Percentiles rank a stretch among this genome's conserved stretches.
phyloP scores from a whole-genome alignment of 148 eudicot species.

The Chenopodium formosanum region DNA sequence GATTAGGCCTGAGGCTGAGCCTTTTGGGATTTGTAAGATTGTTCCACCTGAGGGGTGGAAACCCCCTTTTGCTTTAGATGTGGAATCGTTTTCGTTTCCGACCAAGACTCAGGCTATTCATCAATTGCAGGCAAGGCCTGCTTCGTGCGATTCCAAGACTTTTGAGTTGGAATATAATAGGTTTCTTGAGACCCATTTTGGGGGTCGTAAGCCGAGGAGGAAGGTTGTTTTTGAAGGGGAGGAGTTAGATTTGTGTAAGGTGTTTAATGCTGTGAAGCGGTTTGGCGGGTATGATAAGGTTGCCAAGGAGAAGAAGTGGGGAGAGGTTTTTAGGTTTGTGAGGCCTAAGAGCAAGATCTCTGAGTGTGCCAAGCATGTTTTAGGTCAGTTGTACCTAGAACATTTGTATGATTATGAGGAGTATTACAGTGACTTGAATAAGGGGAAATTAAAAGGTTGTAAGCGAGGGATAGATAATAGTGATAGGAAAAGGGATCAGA shows the following conservation, averaged over 20 bases:
- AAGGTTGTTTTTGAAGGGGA: slow-evolving; percentile 89
- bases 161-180: slow-evolving; percentile 86
- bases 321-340: slow-evolving; percentile 76
- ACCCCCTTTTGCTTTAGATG: slow-evolving; percentile 80
- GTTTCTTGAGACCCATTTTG: slow-evolving; percentile 73
- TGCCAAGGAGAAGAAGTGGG: slow-evolving; percentile 89
- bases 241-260: slow-evolving; percentile 86
- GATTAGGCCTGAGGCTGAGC: slow-evolving; percentile 90
- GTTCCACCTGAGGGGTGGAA: slow-evolving; percentile 91
- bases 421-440: slow-evolving; percentile 59
- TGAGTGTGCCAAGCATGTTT: slow-evolving; percentile 84
- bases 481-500: slow-evolving; percentile 43
- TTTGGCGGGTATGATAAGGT: slow-evolving; percentile 92
- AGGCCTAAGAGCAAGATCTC: slow-evolving; percentile 61
- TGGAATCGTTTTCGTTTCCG: slow-evolving; percentile 63
- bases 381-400: slow-evolving; percentile 73
- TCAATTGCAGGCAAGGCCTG: slow-evolving; percentile 76
- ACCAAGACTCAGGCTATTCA: slow-evolving; percentile 94
- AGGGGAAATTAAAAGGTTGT: slow-evolving; percentile 42
- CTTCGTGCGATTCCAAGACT: slow-evolving; percentile 87
- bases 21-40: slow-evolving; percentile 89
- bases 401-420: slow-evolving; percentile 87
- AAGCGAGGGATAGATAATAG: slow-evolving; percentile 35
- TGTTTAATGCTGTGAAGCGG: slow-evolving; percentile 89
- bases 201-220: slow-evolving; percentile 67